Percentiles rank a stretch among this genome's conserved stretches.
Evolutionary conservation across 2,329 filamentous ascomycete species (phyloP).

Genomic region (Eurotiales sp.): DNA sequence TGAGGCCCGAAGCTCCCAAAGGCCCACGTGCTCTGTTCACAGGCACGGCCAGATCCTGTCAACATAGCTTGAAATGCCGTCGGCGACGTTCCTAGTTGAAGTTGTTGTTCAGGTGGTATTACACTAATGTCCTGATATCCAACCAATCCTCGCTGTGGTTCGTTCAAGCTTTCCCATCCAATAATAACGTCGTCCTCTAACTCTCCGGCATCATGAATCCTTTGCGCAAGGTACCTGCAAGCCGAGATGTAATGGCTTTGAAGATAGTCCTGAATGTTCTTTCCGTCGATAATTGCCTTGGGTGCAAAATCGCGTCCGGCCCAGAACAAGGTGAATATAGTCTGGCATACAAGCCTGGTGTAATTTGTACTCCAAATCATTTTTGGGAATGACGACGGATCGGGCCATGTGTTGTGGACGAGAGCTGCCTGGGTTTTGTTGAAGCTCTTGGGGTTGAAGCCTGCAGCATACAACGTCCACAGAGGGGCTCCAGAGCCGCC

Average conservation of each 20-base stretch:
- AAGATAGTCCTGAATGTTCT: slow-evolving; percentile 95
- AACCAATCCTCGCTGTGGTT: slow-evolving; percentile 84
- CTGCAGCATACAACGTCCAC: slow-evolving; percentile 96
- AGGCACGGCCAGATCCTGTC: slow-evolving; percentile 83
- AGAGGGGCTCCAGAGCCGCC: slow-evolving; percentile 93
- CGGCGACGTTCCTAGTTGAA: slow-evolving; percentile 89
- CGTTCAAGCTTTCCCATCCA: slow-evolving; percentile 95
- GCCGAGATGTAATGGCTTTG: slow-evolving; percentile 81
- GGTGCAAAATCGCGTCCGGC: slow-evolving; percentile 87
- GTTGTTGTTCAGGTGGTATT: slow-evolving; percentile 79
- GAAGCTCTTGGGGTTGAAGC: slow-evolving; percentile 82
- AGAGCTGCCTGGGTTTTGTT: slow-evolving; percentile 83
- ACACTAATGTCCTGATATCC: slow-evolving; percentile 76
- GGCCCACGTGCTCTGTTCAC: slow-evolving; percentile 87
- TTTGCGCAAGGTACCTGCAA: slow-evolving; percentile 72
- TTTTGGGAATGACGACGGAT: slow-evolving; percentile 84
- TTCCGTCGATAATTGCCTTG: slow-evolving; percentile 88
- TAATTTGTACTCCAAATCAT: slow-evolving; percentile 99
- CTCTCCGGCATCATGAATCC: slow-evolving; percentile 82
- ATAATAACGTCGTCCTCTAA: slow-evolving; percentile 83
- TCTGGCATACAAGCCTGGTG: slow-evolving; percentile 76
- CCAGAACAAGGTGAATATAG: slow-evolving; percentile 93
- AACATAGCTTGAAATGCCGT: slow-evolving; percentile 93
- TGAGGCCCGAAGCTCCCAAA: slow-evolving; percentile 91
- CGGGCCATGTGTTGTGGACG: slow-evolving; percentile 88